phyloP scores from a whole-genome alignment of 1,139 yeast species.

The Wickerhamomyces sp. region DNA sequence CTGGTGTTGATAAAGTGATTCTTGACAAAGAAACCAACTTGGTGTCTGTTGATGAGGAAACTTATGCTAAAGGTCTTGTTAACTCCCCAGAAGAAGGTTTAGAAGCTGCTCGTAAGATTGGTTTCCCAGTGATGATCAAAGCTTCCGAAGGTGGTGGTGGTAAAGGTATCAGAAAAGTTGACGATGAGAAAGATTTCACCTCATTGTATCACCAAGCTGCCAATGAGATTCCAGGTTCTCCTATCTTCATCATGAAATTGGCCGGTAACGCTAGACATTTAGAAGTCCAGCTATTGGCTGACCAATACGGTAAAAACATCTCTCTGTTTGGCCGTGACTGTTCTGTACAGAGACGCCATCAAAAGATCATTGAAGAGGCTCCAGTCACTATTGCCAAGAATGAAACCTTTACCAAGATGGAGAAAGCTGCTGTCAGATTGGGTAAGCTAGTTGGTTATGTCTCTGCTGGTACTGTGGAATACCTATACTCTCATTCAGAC shows the following conservation, averaged over 20 bases:
- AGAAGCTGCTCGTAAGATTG: constrained; percentile 74
- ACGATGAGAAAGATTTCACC: constrained; percentile 64
- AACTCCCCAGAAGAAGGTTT: constrained; percentile 84
- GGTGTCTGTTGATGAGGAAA: constrained; percentile 81
- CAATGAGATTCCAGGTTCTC: constrained; percentile 94
- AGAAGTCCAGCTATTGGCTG: constrained; percentile 92
- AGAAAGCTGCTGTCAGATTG: constrained; percentile 92
- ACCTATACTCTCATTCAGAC: constrained; percentile 87
- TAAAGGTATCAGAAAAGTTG: constrained; percentile 95
- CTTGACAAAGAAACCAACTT: constrained; percentile 65
- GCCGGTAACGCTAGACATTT: constrained; percentile 95
- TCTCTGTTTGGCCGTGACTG: constrained; percentile 95
- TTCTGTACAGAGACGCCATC: constrained; percentile 97
- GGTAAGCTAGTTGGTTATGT: constrained; percentile 97
- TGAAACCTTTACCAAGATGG: constrained; percentile 87
- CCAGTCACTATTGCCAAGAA: constrained; percentile 91
- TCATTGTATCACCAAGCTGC: constrained; percentile 82
- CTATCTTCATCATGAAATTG: constrained; percentile 88
- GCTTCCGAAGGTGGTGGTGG: constrained; percentile 99
- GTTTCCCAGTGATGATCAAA: constrained; percentile 94
- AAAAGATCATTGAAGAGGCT: constrained; percentile 93
- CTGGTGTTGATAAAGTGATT: constrained; percentile 81
- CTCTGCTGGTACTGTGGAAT: constrained; percentile 98
- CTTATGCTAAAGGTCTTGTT: constrained; percentile 87
- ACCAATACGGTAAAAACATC: constrained; percentile 92